A percentile compares a stretch with the other conserved stretches of the same genome.
phyloP scores from a whole-genome alignment of 1,139 yeast species.

The Hyphopichia burtonii region DNA sequence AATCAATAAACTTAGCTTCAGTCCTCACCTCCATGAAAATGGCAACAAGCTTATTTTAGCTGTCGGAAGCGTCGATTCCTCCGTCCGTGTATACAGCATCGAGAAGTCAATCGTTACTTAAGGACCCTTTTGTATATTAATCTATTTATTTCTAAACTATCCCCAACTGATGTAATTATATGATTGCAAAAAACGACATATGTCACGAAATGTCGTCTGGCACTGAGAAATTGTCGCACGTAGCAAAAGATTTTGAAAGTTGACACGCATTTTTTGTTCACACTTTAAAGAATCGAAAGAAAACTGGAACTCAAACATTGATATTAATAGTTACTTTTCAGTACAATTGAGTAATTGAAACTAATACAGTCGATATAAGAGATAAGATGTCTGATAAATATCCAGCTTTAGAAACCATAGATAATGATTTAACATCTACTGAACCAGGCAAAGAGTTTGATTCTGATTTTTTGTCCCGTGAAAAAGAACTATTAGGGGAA shows the following conservation, averaged over 20 bases:
- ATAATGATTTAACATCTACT: constrained; percentile 32
- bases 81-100: constrained; percentile 58
- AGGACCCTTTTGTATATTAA: not conserved
- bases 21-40: constrained; percentile 19
- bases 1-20: constrained; percentile 60
- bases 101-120: constrained; percentile 2
- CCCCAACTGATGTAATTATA: no score
- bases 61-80: constrained; percentile 68
- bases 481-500: constrained; percentile 79
- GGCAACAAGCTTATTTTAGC: constrained; percentile 44
- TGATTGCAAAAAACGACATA: no score
- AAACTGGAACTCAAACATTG: not conserved
- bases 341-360: not conserved
- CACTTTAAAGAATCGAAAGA: not conserved
- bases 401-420: constrained; percentile 71
- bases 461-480: constrained; percentile 79
- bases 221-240: not conserved
- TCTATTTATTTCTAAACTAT: not conserved
- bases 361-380: not conserved
- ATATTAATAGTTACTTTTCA: not conserved
- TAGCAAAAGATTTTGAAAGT: not conserved
- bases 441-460: constrained; percentile 26
- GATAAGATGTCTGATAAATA: constrained; percentile 75
- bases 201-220: not conserved
- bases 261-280: constrained; percentile 1